Base-by-base conservation (phyloP, 2,329 filamentous ascomycete genomes). In the Penicillium thymicola region DNA sequence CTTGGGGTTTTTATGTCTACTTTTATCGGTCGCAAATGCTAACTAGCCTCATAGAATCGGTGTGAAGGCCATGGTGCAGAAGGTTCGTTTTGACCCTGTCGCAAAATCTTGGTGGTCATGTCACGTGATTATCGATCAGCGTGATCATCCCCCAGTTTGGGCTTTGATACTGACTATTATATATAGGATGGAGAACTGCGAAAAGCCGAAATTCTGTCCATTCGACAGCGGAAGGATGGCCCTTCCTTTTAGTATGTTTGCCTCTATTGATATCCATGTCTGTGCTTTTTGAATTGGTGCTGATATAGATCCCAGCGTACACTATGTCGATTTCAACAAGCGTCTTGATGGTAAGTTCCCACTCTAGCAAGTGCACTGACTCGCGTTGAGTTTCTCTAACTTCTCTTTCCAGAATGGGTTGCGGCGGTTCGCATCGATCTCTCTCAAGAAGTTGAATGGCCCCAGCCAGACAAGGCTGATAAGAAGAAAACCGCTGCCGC, bases 311-410 rank as follows among this genome's bases (percentile, higher is more conserved):
- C 27, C 11, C 51, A 80, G 77, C 75, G 95, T 96, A 68, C 96
- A 97, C 74, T 97, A 97, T 73, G 91, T 96, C 70, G 95, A 96
- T 69, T 97, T 97, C 84, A 97, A 97, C 78, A 97, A 97, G 67
- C 85, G 85, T 79, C 78, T 87, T 32, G 84, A 87, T 66, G 79
- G 78, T 80, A 69, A 60, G 71, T 62, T 32, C 23, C 10, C 28
- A 47, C 21, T 42, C 2, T 30, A 9, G 21, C 10, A 25, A 34
- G 10, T 47, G 21, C 14, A n/a, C n/a, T 42, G 14, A 2, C 4
- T 16, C 10, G 11, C 4, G 2, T 52, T 64, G 37, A 7, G 16
- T 7, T 13, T 36, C 1, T 18, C 62, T 72, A 51, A 75, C 82
- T 81, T 21, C 42, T 8, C 18, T 63, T 85, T 13, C 79, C 84